Base-by-base conservation (phyloP, 2,329 filamentous ascomycete species). In the Apiospora kogelbergensis region DNA sequence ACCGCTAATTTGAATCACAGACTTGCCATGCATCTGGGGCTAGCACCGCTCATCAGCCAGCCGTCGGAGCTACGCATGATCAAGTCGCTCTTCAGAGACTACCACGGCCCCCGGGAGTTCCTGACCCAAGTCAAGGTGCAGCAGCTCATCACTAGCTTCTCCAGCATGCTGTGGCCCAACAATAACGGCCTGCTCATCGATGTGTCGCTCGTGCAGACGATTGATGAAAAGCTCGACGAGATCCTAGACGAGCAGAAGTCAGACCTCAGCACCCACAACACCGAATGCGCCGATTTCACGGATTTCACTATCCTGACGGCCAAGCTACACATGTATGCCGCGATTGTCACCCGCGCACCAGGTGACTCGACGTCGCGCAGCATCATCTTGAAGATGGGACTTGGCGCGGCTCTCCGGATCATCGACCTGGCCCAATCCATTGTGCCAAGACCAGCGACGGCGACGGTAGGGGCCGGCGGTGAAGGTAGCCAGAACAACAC, bases 11-110 rank as follows among this genome's bases (percentile, higher is more conserved):
- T 68, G 4, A 15, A 24, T 70, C 7, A 9, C 48, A 78, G 77
- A 53, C 71, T 78, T 57, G 73, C 73, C 64, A 75, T 78, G 74
- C 76, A 78, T 67, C 71, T 77, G 24, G 76, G 77, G 20, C 70
- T 78, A 2, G 74, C 75, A 0, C 70, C 73, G 2, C 72, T 76
- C 67, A 71, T 78, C 37, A 75, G 72, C 57, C 74, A 72, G 2
- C 71, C 76, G 5, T 73, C 74, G 1, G 76, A 78, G 66, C 67
- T 77, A n/a, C 60, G 74, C 20, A 72, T 68, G 10, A 73, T 77
- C 42, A 72, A 71, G 4, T 41, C 72, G 10, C 73, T 71, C 48
- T 70, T 77, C 6, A 70, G 68, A 63, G 74, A 74, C 22, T 72
- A 72, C 42, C 70, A 68, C 3, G 66, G 76, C 11, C 70, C 77